Percentiles rank a stretch among this genome's conserved stretches.
Evolutionary conservation across 352 stramenopile species (phyloP).

Genomic region (Globisporangium spinosum): DNA sequence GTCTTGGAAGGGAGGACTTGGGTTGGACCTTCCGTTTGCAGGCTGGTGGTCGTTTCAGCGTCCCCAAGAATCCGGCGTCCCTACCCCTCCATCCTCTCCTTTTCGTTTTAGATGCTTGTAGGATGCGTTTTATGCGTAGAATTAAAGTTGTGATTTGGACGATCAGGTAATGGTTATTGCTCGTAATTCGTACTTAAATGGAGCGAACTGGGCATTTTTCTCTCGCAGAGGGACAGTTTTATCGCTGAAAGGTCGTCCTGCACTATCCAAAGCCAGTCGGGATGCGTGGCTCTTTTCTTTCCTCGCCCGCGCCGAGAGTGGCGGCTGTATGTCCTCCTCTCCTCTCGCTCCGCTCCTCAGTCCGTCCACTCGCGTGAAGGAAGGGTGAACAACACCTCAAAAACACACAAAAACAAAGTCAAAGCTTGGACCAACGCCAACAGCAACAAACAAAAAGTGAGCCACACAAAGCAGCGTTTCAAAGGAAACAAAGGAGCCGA

Average conservation of each 20-base stretch:
- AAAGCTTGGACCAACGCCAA: neutral
- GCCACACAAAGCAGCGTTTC: neutral
- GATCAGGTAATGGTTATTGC: neutral
- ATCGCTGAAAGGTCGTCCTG: neutral
- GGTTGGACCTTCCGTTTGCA: constrained; percentile 9
- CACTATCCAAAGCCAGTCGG: neutral
- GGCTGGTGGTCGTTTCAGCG: neutral
- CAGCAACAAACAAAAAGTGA: neutral
- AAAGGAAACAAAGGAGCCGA: neutral
- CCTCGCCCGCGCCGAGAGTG: neutral
- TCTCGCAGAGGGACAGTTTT: constrained; percentile 5
- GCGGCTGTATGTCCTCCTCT: constrained; percentile 10
- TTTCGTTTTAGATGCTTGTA: neutral
- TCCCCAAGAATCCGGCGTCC: neutral
- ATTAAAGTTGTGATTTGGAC: neutral
- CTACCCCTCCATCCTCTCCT: neutral
- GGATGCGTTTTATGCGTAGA: neutral
- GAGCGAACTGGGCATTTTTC: neutral
- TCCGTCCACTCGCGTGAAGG: constrained; percentile 3
- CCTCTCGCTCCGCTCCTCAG: neutral
- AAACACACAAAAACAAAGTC: neutral
- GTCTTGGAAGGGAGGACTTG: constrained; percentile 11
- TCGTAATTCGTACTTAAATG: neutral
- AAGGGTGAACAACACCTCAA: neutral
- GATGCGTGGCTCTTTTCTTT: constrained; percentile 3